Conservation (phyloP, 2,329 filamentous ascomycete species). For the Colletotrichum lupini region DNA sequence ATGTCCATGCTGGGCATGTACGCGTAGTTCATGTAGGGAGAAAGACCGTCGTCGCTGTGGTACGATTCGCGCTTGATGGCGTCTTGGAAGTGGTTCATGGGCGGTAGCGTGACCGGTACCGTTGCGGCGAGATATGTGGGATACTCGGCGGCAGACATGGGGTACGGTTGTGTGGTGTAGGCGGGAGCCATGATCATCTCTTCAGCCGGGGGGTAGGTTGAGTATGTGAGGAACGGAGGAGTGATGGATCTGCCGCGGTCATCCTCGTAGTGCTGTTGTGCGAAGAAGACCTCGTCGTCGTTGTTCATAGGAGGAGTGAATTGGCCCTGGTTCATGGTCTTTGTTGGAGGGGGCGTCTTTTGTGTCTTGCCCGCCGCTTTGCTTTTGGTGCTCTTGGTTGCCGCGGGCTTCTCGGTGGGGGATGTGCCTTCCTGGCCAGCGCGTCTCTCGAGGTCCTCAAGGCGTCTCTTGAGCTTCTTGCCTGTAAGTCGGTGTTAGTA, state of each 20-base stretch:
- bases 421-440: slow-evolving; percentile 67
- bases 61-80: slow-evolving; percentile 74
- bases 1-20: slow-evolving; percentile 75
- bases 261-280: slow-evolving; percentile 60
- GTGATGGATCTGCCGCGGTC: slow-evolving; percentile 77
- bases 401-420: slow-evolving; percentile 51
- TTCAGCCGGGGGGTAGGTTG: slow-evolving; percentile 74
- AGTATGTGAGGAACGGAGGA: slow-evolving; percentile 76
- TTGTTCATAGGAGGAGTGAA: slow-evolving; percentile 71
- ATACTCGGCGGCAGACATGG: slow-evolving; percentile 65
- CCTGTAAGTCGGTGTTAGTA: slow-evolving; percentile 57
- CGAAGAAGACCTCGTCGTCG: slow-evolving; percentile 76
- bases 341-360: slow-evolving; percentile 49
- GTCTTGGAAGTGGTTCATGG: slow-evolving; percentile 72
- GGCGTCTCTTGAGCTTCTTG: slow-evolving; percentile 92
- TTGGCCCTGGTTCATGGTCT: slow-evolving; percentile 60
- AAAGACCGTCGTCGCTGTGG: slow-evolving; percentile 69
- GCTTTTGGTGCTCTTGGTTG: slow-evolving; percentile 55
- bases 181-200: slow-evolving; percentile 71
- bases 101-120: slow-evolving; percentile 70
- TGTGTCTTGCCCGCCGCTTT: slow-evolving; percentile 43
- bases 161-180: slow-evolving; percentile 62
- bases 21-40: slow-evolving; percentile 75
- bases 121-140: slow-evolving; percentile 67
- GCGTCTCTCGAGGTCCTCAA: slow-evolving; percentile 85